Percentiles rank a stretch among this genome's conserved stretches.
Evolutionary conservation across 2,329 filamentous ascomycete species (phyloP).

Genomic region (Talaromyces sp.): DNA sequence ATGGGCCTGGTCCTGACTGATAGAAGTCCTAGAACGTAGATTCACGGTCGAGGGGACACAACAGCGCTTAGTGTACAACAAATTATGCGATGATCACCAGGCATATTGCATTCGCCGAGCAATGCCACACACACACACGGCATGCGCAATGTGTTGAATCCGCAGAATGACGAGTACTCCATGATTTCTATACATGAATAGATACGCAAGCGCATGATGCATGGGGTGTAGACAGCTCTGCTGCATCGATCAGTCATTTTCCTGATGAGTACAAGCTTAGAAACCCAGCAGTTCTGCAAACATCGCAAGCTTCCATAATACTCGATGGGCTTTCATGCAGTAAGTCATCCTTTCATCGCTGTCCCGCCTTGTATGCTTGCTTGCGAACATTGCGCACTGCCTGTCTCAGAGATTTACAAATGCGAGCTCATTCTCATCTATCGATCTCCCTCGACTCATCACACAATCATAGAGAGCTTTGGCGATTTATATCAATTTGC

Average conservation of each 20-base stretch:
- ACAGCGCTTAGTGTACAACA: background rate
- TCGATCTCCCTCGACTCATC: background rate
- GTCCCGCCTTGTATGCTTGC: background rate
- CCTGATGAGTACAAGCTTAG: too few relatives aligned
- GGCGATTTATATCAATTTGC: conserved; percentile 1
- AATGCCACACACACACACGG: background rate
- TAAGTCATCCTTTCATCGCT: background rate
- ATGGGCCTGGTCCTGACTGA: background rate
- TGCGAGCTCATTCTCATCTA: background rate
- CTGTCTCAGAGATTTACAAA: background rate
- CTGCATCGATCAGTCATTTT: background rate
- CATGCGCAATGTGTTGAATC: background rate
- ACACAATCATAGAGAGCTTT: background rate
- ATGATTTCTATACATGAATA: background rate
- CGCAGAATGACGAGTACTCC: background rate
- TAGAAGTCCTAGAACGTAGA: too few relatives aligned
- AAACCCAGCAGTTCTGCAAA: too few relatives aligned
- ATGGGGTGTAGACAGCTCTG: background rate
- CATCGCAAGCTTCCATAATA: background rate
- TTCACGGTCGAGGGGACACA: background rate
- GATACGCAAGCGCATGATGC: background rate
- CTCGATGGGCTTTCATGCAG: background rate
- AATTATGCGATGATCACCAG: background rate
- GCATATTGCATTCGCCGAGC: background rate
- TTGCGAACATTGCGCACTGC: background rate